Evolutionary conservation across 495 filamentous ascomycete species (phyloP).

Genomic region (Hypoxylon intermedium): DNA sequence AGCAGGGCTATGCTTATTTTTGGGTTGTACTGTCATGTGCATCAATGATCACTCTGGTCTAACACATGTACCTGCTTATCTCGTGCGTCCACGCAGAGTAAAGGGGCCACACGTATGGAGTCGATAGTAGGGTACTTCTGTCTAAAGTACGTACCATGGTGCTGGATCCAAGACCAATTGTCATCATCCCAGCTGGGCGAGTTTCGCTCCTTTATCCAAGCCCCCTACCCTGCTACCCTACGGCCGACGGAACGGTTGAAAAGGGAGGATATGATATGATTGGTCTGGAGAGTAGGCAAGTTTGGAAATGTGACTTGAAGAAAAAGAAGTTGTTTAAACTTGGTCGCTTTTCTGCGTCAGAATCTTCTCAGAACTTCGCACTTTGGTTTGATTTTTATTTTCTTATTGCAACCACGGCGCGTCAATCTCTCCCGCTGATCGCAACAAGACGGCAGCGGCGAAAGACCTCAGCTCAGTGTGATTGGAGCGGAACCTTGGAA

Average conservation of each 20-base stretch:
- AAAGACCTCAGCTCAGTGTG: conserved; percentile 12
- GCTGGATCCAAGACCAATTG: neutral
- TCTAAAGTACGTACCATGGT: neutral
- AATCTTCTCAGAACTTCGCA: neutral
- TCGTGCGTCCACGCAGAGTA: neutral
- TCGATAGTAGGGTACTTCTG: neutral
- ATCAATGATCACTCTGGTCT: neutral
- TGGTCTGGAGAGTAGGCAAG: conserved; percentile 15
- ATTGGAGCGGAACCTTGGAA: conserved; percentile 28
- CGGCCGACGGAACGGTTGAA: neutral
- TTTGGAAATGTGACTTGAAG: too few species aligned
- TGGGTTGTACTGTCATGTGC: conserved; percentile 2
- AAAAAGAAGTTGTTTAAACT: too few species aligned
- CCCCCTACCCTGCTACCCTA: conserved; percentile 17
- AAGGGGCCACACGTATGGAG: neutral
- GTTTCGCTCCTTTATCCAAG: conserved; percentile 33
- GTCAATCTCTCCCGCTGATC: conserved; percentile 1
- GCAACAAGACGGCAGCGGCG: conserved; percentile 11
- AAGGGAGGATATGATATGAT: conserved; percentile 4
- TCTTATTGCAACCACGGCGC: neutral
- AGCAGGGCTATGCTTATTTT: conserved; percentile 33
- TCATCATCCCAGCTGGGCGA: conserved; percentile 18
- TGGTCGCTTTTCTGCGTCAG: neutral
- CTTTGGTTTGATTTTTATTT: conserved; percentile 1
- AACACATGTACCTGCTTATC: neutral